Evolutionary conservation across 768 basidiomycete species (phyloP).

Genomic region (Pleurotus platypus): DNA sequence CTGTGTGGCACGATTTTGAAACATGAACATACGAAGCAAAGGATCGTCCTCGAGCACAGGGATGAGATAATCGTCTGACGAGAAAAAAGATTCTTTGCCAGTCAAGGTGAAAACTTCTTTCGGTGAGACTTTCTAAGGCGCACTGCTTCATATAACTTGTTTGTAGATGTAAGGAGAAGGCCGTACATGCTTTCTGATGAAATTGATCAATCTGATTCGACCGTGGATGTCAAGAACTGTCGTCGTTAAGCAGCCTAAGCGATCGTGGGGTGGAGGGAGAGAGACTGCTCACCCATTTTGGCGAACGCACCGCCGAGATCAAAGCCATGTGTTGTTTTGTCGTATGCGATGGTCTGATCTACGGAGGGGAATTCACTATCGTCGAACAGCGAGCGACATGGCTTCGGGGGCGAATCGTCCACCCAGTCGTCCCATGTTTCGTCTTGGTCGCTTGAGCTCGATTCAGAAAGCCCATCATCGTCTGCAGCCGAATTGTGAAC

Average conservation of each 20-base stretch:
- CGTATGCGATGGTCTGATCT: slow-evolving; percentile 57
- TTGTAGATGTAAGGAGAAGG: neutral
- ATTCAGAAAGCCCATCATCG: slow-evolving; percentile 21
- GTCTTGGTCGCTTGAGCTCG: slow-evolving; percentile 40
- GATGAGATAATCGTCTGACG: slow-evolving; percentile 75
- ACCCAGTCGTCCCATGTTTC: slow-evolving; percentile 80
- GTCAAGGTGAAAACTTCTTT: slow-evolving; percentile 42
- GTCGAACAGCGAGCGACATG: slow-evolving; percentile 77
- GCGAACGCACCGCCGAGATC: slow-evolving; percentile 51
- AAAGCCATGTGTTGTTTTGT: slow-evolving; percentile 57
- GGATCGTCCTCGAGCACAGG: slow-evolving; percentile 87
- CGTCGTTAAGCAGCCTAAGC: neutral
- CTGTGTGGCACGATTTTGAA: neutral
- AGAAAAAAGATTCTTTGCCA: slow-evolving; percentile 60
- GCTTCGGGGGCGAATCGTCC: slow-evolving; percentile 49
- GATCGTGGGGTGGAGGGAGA: neutral
- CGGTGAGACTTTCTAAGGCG: slow-evolving; percentile 49
- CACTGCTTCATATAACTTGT: no score
- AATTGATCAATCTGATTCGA: slow-evolving; percentile 82
- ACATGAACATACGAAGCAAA: slow-evolving; percentile 68
- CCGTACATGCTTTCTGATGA: slow-evolving; percentile 71
- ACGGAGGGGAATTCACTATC: slow-evolving; percentile 56
- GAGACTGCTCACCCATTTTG: slow-evolving; percentile 47
- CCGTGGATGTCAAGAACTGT: slow-evolving; percentile 76
- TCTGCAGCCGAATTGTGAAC: slow-evolving; percentile 14